Conservation (phyloP, 371 early-diverging fungal genomes). For the Circinella umbellata region DNA sequence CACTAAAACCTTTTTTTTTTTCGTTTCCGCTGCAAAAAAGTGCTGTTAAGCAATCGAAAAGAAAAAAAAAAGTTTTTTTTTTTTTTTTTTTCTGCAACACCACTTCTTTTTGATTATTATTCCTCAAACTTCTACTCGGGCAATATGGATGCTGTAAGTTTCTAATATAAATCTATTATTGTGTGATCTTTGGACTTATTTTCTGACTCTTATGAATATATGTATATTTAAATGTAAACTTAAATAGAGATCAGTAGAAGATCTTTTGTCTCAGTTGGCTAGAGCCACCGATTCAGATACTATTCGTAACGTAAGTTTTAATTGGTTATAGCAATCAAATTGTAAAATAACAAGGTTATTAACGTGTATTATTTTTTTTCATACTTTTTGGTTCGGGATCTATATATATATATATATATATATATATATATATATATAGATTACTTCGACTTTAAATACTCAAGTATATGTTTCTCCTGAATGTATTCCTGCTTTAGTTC, state of each 20-base stretch:
- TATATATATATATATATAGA: constrained; percentile 35
- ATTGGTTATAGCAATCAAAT: not conserved
- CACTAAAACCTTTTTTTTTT: too few species aligned
- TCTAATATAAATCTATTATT: not conserved
- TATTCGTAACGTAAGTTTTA: constrained; percentile 47
- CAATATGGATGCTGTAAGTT: constrained; percentile 10
- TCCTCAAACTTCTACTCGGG: not conserved
- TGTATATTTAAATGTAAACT: too few species aligned
- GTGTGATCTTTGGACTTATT: not conserved
- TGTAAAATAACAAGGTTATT: too few species aligned
- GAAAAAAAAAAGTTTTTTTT: not conserved
- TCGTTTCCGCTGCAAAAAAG: too few species aligned
- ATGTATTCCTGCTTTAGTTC: constrained; percentile 76
- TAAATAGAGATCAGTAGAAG: constrained; percentile 46
- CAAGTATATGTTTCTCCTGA: constrained; percentile 66
- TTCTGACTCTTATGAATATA: too few species aligned
- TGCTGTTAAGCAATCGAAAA: not conserved
- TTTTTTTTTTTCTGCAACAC: not conserved
- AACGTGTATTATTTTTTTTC: too few species aligned
- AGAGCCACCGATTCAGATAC: constrained; percentile 55
- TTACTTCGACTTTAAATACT: constrained; percentile 69
- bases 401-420: not conserved
- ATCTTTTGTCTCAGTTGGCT: constrained; percentile 50
- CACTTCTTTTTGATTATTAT: not conserved
- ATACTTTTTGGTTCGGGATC: not conserved